phyloP scores from a whole-genome alignment of 768 basidiomycete species.

The Boletus rex-veris region DNA sequence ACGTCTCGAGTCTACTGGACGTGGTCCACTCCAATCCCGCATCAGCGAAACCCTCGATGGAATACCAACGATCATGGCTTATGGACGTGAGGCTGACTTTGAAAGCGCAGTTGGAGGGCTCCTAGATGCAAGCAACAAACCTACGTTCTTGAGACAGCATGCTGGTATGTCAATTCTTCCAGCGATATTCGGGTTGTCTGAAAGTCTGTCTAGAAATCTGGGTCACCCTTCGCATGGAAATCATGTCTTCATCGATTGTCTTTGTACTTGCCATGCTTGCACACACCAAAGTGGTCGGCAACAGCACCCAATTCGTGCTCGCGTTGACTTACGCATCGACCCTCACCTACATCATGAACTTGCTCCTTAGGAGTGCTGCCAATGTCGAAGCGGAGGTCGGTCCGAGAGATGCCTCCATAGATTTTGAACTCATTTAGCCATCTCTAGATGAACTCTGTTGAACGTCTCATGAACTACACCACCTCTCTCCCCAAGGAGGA shows the following conservation, averaged over 20 bases:
- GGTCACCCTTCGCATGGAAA: constrained; percentile 31
- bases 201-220: constrained; percentile 24
- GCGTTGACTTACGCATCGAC: constrained; percentile 27
- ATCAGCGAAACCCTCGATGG: constrained; percentile 52
- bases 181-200: not conserved
- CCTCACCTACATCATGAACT: constrained; percentile 27
- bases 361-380: constrained; percentile 26
- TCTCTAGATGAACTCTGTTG: constrained; percentile 28
- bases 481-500: constrained; percentile 23
- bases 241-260: constrained; percentile 26
- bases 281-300: constrained; percentile 24
- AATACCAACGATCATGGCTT: constrained; percentile 46
- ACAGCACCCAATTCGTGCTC: constrained; percentile 23
- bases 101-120: constrained; percentile 19
- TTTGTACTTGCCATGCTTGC: constrained; percentile 27
- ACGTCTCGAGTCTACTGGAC: constrained; percentile 40
- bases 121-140: constrained; percentile 27
- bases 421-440: not conserved
- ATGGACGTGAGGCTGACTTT: constrained; percentile 33
- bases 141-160: constrained; percentile 25
- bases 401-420: not conserved
- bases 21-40: constrained; percentile 47
- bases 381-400: constrained; percentile 28
- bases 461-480: constrained; percentile 28
- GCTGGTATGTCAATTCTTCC: constrained; percentile 17